Evolutionary conservation across 495 filamentous ascomycete genomes (phyloP), one percentile per base, ranked within the genome.

Genomic region (Penicillium crystallinum): DNA sequence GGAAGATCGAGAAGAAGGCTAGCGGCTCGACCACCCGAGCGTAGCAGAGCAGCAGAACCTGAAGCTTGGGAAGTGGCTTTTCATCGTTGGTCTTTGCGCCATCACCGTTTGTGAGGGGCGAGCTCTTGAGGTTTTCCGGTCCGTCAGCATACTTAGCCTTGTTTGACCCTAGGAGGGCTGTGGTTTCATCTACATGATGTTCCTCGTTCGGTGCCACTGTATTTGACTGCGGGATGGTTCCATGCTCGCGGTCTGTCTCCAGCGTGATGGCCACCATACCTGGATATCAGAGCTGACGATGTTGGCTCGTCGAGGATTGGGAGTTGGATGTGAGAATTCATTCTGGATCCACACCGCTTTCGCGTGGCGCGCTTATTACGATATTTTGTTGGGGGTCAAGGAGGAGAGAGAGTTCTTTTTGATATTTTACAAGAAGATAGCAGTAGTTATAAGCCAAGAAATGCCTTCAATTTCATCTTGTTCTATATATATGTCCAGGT

Each of bases 1-100:
- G 86, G 62, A 90, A 84, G 62, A 89, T 88, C 57, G 74, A 77
- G 69, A 89, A 90, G 69, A 84, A 90, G 14, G 84, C 82, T 29
- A 88, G 71, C 4, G 86, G 86, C 65, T 90, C 86, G n/a, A 87
- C 65, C n/a, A 83, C 62, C 9, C 84, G 76, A 1, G 81, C 80
- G 61, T 78, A 86, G 67, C 86, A 88, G 18, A 90, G 78, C 3
- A 85, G 63, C 35, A 83, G 55, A 35, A 90, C 78, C 59, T 89
- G 86, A 9, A 53, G 18, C 46, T 69, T 68, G 10, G 83, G 84
- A 12, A 89, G 55, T 8, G 82, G 77, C 19, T 62, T 68, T 41
- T 58, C 55, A 1, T 64, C 58, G 23, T 55, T 37, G 17, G 45
- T 43, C 10, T 33, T 29, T 2, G 36, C 38, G 8, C 15, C 39